Conservation (phyloP, 805 yeast genomes). For the Candida rishiriensis region DNA sequence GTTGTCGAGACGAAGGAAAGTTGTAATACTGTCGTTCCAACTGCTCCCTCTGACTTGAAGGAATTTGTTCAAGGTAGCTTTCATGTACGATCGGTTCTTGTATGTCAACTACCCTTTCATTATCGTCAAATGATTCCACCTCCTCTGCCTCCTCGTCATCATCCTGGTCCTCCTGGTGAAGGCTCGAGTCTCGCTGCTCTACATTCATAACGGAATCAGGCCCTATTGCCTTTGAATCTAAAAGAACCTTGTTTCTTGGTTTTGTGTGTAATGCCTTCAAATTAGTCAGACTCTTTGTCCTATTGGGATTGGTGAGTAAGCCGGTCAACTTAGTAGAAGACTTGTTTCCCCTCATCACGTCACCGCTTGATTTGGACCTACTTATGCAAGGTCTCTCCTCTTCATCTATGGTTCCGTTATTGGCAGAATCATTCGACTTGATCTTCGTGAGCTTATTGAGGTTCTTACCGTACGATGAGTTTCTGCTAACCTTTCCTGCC, state of each 20-base stretch:
- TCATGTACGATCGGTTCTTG: slow-evolving; percentile 3
- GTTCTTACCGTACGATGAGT: slow-evolving; percentile 32
- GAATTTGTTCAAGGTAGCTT: not conserved
- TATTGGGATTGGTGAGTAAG: slow-evolving; percentile 2
- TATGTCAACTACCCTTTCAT: slow-evolving; percentile 24
- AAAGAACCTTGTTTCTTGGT: slow-evolving; percentile 17
- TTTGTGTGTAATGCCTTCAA: slow-evolving; percentile 21
- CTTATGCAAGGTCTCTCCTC: slow-evolving; percentile 20
- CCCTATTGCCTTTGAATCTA: slow-evolving; percentile 23
- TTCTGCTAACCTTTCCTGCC: slow-evolving; percentile 30
- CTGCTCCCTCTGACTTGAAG: not conserved
- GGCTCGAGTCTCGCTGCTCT: slow-evolving; percentile 1
- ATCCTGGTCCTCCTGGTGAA: slow-evolving; percentile 10
- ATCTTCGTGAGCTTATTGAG: slow-evolving; percentile 30
- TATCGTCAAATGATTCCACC: slow-evolving; percentile 38
- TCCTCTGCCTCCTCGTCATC: slow-evolving; percentile 31
- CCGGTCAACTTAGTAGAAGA: slow-evolving; percentile 15
- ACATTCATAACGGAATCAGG: slow-evolving; percentile 19
- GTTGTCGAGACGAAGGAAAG: not conserved
- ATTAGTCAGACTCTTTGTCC: slow-evolving; percentile 25
- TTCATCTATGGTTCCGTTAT: slow-evolving; percentile 5
- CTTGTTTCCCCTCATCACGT: slow-evolving; percentile 14
- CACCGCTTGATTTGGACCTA: slow-evolving; percentile 25
- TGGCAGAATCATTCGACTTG: slow-evolving; percentile 23
- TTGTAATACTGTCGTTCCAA: not conserved